Evolutionary conservation across 768 basidiomycete species (phyloP), one percentile per base, ranked within the genome.

Genomic region (Boletus barrowsii): DNA sequence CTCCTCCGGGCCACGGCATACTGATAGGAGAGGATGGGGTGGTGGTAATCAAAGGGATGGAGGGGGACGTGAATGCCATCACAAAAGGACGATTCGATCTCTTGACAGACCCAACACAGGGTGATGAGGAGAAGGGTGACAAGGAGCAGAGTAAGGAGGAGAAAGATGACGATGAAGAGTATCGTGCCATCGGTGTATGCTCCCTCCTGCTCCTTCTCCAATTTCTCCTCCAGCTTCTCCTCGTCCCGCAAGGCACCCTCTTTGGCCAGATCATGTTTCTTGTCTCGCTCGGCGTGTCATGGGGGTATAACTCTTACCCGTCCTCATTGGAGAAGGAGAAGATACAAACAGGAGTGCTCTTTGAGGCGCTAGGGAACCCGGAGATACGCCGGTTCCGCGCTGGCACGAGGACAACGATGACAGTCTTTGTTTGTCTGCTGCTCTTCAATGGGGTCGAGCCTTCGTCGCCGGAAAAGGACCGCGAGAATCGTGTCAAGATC

Each of bases 201-300:
- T 63, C 70, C 9, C 49, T 74, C 33, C 42, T 71, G 0, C 65
- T 71, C 33, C 35, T 65, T 10, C 29, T 62, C 45, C 72, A 72
- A 29, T 71, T 72, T 56, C 52, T 73, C 43, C 17, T 64, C 20
- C 73, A 73, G 35, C 66, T 73, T 15, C 59, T 73, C 26, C 59
- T 74, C 36, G 59, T 72, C 33, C 72, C 73, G 0, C 69, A 70
- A 55, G 65, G 64, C 10, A 37, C 57, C 3, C 62, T 73, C 4
- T 74, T 74, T 14, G 73, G 73, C 5, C 72, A 73, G 44, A 53
- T 66, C 44, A 62, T 73, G 68, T 73, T 74, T 47, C 49, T 70
- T 20, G 7, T 50, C 9, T 66, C 71, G 8, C 60, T 75, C 42
- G 62, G 49, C 5, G 58, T 61, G 2, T 75, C 71, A 0, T 75